A percentile compares a stretch with the other conserved stretches of the same genome.
phyloP scores from a whole-genome alignment of 2,329 filamentous ascomycete species.

The Claviceps humidiphila region DNA sequence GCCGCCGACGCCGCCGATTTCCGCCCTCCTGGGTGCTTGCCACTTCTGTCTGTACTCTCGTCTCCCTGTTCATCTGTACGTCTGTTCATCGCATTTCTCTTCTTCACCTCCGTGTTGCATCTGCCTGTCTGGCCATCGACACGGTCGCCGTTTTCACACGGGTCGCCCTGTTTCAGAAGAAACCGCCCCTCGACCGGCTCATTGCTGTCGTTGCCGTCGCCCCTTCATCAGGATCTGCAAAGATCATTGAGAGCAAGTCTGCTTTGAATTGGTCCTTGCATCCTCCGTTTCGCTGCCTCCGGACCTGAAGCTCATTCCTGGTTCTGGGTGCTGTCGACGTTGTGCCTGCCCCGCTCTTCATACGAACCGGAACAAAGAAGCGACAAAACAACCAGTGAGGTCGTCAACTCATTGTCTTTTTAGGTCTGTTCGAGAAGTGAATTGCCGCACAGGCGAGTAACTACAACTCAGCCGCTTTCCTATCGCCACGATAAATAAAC shows the following conservation, averaged over 20 bases:
- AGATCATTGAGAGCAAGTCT: constrained; percentile 1
- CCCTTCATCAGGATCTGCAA: constrained; percentile 1
- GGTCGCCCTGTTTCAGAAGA: constrained; percentile 1
- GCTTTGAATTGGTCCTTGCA: background rate
- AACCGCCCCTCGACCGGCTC: background rate
- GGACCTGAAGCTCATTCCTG: background rate
- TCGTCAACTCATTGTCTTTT: background rate
- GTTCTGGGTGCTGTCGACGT: constrained; percentile 1
- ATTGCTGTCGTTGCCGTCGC: background rate
- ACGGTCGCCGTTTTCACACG: background rate
- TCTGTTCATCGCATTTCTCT: constrained; percentile 1
- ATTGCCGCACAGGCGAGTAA: background rate
- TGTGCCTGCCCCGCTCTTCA: background rate
- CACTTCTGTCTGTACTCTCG: constrained; percentile 5
- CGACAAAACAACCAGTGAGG: constrained; percentile 1
- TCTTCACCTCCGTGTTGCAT: constrained; percentile 1
- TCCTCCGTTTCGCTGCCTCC: background rate
- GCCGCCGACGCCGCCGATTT: constrained; percentile 14
- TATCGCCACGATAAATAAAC: background rate
- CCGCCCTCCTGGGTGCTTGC: constrained; percentile 10
- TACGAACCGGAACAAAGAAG: background rate
- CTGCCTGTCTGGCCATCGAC: background rate
- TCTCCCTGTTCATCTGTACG: constrained; percentile 5
- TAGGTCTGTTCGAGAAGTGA: background rate
- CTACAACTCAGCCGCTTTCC: background rate